A percentile compares a stretch with the other conserved stretches of the same genome.
Conservation (phyloP, 1,284 basidiomycete genomes). For the Puccinia polysora region DNA sequence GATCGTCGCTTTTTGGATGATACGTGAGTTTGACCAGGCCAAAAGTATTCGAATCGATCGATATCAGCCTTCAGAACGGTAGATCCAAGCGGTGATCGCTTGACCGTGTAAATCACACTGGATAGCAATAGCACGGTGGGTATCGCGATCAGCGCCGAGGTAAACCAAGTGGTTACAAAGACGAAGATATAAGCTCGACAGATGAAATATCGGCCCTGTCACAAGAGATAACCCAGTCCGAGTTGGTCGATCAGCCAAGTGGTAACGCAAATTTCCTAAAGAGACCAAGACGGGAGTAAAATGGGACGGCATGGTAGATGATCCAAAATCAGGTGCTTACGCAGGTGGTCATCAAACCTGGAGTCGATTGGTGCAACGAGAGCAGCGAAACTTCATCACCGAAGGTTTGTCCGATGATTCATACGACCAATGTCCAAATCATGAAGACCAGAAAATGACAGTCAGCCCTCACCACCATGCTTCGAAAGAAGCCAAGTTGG, state of each 20-base stretch:
- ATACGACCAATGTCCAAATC: too few relatives aligned
- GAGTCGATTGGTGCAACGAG: conserved; percentile 36
- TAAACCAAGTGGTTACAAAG: conserved; percentile 23
- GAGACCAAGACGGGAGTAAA: too few relatives aligned
- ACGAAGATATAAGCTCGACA: conserved; percentile 40
- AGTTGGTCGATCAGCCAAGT: neutral
- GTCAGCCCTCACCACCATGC: too few relatives aligned
- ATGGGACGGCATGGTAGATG: neutral
- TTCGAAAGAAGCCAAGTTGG: too few relatives aligned
- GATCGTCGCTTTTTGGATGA: neutral
- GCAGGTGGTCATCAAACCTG: conserved; percentile 37
- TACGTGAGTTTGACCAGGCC: conserved; percentile 30
- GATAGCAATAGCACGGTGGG: conserved; percentile 5
- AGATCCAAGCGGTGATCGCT: neutral
- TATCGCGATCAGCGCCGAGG: conserved; percentile 14
- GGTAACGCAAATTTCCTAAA: too few relatives aligned
- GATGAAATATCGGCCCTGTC: conserved; percentile 35
- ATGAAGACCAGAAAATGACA: neutral
- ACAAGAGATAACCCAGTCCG: too few relatives aligned
- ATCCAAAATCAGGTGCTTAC: neutral
- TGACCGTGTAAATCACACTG: neutral
- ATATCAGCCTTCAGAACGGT: conserved; percentile 6
- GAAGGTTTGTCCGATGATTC: too few relatives aligned
- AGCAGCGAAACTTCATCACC: conserved; percentile 5
- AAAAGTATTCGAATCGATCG: conserved; percentile 37